These are phyloP conservation scores for Blepharisma japonicum DNA, from an alignment of 73 alveolate species.

Conservation along the genomic window DNA sequence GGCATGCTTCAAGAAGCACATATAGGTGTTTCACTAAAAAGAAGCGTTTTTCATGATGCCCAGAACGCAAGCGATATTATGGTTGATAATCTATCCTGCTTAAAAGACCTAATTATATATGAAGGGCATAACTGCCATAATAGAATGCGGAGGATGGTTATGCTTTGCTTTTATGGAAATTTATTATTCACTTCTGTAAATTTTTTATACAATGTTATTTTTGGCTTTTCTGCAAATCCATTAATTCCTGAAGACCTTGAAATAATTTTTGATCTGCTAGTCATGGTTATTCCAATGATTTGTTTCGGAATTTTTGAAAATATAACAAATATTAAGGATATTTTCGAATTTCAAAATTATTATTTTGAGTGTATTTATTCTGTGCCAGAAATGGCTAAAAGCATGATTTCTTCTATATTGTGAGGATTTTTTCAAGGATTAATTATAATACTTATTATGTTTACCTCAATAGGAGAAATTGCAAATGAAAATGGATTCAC, in stretches of 20 bases:
- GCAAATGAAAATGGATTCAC: no score
- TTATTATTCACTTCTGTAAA: neutral
- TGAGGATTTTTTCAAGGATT: no score
- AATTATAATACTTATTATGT: no score
- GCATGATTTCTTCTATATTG: no score
- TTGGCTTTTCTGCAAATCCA: constrained; percentile 16
- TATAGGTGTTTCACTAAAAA: neutral
- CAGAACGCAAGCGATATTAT: neutral
- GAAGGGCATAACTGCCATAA: neutral
- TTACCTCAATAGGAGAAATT: no score
- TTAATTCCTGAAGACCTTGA: neutral
- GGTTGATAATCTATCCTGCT: neutral
- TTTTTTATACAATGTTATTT: neutral
- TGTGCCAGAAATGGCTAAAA: neutral
- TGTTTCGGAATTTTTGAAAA: neutral
- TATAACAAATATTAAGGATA: neutral
- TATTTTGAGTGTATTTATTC: neutral
- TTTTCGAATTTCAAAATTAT: neutral
- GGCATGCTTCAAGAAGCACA: constrained; percentile 19
- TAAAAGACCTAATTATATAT: neutral
- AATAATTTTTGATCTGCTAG: neutral
- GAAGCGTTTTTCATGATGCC: no score
- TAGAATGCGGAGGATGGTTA: neutral
- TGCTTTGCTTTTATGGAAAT: neutral
- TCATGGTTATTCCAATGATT: neutral